Conservation (phyloP, 139 green algal species). For the Limnomonas spitsbergensis region DNA sequence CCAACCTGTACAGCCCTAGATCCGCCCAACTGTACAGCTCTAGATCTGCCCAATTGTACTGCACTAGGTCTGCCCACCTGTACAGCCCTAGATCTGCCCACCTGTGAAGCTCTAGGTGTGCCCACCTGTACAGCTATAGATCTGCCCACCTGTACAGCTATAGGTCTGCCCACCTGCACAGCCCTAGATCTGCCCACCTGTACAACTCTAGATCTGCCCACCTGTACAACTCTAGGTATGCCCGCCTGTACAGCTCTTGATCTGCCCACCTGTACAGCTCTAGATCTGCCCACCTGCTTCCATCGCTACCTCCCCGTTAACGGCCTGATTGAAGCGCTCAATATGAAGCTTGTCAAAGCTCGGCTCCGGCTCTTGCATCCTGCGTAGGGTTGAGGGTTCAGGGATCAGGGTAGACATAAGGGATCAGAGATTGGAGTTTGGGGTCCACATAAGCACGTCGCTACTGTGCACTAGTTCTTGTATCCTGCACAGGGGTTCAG, state of each 20-base stretch:
- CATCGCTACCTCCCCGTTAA: not conserved
- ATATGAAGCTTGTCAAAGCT: not conserved
- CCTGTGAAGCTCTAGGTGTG: too few species aligned
- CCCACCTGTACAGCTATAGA: too few species aligned
- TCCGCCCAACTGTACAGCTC: too few species aligned
- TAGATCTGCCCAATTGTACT: too few species aligned
- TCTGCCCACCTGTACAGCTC: not conserved
- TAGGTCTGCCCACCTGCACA: not conserved
- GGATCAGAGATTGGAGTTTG: too few species aligned
- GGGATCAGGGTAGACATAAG: not conserved
- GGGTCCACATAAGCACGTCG: too few species aligned
- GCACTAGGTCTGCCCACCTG: too few species aligned
- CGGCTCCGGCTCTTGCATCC: constrained; percentile 21
- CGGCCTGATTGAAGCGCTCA: not conserved
- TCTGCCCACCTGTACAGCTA: not conserved
- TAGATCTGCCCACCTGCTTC: not conserved
- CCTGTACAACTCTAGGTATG: not conserved
- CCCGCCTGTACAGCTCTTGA: too few species aligned
- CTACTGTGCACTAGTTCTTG: too few species aligned
- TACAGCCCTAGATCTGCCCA: too few species aligned
- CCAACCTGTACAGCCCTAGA: too few species aligned
- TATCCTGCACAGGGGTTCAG: too few species aligned
- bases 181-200: not conserved
- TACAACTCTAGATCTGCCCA: not conserved
- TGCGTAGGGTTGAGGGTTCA: not conserved